Conservation (phyloP, 441 rosid species). For the Jatropha podagrica region DNA sequence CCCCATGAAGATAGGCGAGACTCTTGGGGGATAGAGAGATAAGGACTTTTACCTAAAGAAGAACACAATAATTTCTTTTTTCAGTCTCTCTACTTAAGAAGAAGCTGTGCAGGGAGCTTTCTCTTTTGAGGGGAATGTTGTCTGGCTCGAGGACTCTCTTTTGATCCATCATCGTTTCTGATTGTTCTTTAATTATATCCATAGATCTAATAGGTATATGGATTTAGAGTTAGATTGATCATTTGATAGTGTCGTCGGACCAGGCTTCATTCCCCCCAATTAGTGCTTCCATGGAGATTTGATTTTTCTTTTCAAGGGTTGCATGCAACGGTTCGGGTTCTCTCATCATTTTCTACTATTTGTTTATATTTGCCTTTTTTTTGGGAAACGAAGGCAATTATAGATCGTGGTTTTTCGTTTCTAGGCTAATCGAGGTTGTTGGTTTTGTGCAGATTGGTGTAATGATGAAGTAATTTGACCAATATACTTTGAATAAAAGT, state of each 20-base stretch:
- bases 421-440: slow-evolving; percentile 26
- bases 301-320: neutral
- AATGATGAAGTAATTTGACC: slow-evolving; percentile 70
- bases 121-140: slow-evolving; percentile 92
- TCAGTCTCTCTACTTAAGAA: neutral
- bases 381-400: slow-evolving; percentile 16
- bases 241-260: slow-evolving; percentile 71
- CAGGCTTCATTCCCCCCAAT: slow-evolving; percentile 99
- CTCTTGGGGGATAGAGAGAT: slow-evolving; percentile 55
- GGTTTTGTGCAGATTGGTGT: slow-evolving; percentile 55
- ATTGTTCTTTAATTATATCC: neutral
- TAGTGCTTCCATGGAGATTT: slow-evolving; percentile 38
- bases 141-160: slow-evolving; percentile 87
- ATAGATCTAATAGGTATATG: slow-evolving; percentile 8
- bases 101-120: slow-evolving; percentile 32
- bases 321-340: slow-evolving; percentile 37
- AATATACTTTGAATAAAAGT: slow-evolving; percentile 28
- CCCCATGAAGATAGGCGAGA: slow-evolving; percentile 71
- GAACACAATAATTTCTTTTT: neutral
- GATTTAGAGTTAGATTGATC: slow-evolving; percentile 9
- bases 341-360: neutral
- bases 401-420: slow-evolving; percentile 24
- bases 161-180: slow-evolving; percentile 15
- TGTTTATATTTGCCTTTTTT: slow-evolving; percentile 1
- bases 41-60: slow-evolving; percentile 13